Evolutionary conservation across 1,284 basidiomycete genomes (phyloP).

Genomic region (Meira nashicola): DNA sequence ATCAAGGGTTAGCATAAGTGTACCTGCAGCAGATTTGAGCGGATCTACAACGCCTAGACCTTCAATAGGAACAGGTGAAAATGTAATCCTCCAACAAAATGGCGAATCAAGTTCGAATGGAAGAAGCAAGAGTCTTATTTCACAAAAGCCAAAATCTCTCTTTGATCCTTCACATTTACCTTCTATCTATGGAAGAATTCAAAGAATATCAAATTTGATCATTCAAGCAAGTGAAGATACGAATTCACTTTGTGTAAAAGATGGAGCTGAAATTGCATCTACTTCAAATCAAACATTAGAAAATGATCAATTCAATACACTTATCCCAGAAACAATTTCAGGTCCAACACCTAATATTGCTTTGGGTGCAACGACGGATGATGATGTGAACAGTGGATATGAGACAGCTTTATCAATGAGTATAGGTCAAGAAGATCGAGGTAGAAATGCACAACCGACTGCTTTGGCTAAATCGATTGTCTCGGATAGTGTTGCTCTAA

Average conservation of each 20-base stretch:
- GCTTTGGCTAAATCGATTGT: conserved; percentile 1
- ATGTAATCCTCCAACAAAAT: no score
- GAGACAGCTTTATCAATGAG: background rate
- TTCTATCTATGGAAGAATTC: background rate
- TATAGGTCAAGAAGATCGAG: background rate
- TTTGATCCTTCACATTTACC: conserved; percentile 2
- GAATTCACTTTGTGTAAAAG: background rate
- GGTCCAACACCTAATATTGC: conserved; percentile 2
- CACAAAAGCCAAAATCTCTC: background rate
- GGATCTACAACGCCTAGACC: no score
- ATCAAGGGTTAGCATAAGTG: no score
- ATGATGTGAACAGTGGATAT: conserved; percentile 6
- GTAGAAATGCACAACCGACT: background rate
- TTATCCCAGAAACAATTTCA: background rate
- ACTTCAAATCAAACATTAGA: background rate
- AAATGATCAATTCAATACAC: background rate
- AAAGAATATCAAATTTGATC: background rate
- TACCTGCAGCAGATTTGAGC: no score
- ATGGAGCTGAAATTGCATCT: background rate
- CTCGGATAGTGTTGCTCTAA: background rate
- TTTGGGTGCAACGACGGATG: conserved; percentile 5
- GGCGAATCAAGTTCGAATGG: no score
- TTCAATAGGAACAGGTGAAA: no score
- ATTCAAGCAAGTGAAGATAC: background rate
- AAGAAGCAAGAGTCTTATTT: no score